Conservation (phyloP, 495 filamentous ascomycete genomes). For the Chaetomium cochliodes region DNA sequence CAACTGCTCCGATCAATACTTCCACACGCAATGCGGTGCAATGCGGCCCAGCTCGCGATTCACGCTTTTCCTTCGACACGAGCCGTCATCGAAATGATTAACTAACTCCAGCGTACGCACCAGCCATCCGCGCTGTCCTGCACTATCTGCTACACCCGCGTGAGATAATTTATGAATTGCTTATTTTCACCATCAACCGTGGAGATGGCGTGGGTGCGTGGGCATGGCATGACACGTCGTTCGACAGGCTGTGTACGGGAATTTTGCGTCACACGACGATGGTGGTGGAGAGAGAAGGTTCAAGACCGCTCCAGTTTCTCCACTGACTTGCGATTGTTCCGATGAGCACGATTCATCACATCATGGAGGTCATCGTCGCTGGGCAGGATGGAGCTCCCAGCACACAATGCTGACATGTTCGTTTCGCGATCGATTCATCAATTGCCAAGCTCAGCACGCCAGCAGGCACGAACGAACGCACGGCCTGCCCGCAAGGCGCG, state of each 20-base stretch:
- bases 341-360: too few species aligned
- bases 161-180: too few species aligned
- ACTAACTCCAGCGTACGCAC: not conserved
- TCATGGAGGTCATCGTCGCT: not conserved
- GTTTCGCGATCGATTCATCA: not conserved
- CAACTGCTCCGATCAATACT: not conserved
- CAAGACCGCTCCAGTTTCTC: not conserved
- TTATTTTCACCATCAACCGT: conserved; percentile 17
- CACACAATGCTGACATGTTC: not conserved
- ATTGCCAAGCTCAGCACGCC: not conserved
- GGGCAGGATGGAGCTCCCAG: not conserved
- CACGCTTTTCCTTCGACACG: not conserved
- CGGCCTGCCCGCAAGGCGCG: conserved; percentile 2
- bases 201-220: conserved; percentile 53
- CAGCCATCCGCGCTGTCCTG: too few species aligned
- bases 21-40: not conserved
- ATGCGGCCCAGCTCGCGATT: too few species aligned
- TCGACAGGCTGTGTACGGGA: not conserved
- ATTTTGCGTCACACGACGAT: not conserved
- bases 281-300: not conserved
- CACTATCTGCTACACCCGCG: not conserved
- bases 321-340: not conserved
- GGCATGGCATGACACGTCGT: conserved; percentile 47
- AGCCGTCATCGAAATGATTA: not conserved
- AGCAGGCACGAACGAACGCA: not conserved